A percentile compares a stretch with the other conserved stretches of the same genome.
These are phyloP conservation scores for Zea luxurians DNA, from an alignment of 176 grass and related monocot species.

Conservation along the genomic window DNA sequence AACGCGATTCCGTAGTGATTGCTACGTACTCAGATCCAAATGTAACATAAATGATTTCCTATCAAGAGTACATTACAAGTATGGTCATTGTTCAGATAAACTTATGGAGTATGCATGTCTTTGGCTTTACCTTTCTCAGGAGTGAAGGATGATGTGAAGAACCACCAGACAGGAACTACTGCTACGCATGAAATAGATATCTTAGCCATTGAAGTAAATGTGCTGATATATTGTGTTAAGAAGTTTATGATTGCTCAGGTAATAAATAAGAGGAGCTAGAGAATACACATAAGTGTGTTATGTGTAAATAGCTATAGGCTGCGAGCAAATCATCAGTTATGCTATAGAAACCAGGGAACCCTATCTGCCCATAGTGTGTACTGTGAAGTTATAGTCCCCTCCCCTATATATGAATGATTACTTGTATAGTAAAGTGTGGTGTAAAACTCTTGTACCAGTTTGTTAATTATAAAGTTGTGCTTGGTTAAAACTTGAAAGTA, in stretches of 20 bases:
- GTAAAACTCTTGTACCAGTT: slow-evolving; percentile 30
- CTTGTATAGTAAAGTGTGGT: slow-evolving; percentile 21
- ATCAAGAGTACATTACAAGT: not conserved
- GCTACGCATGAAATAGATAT: slow-evolving; percentile 21
- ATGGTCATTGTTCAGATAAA: slow-evolving; percentile 5
- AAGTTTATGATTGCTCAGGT: slow-evolving; percentile 23
- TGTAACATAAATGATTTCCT: not conserved
- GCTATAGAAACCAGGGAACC: slow-evolving; percentile 5
- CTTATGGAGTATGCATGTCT: not conserved
- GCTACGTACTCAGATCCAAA: not conserved
- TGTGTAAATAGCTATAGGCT: slow-evolving; percentile 14
- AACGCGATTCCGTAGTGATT: no score
- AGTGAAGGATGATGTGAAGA: slow-evolving; percentile 31
- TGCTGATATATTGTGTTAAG: slow-evolving; percentile 20
- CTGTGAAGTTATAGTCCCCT: not conserved
- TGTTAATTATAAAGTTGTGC: slow-evolving; percentile 36
- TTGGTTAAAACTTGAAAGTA: slow-evolving; percentile 8
- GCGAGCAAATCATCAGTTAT: slow-evolving; percentile 8
- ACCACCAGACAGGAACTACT: not conserved
- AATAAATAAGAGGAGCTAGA: slow-evolving; percentile 36
- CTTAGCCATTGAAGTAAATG: slow-evolving; percentile 27
- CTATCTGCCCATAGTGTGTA: slow-evolving; percentile 10
- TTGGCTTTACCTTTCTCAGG: slow-evolving; percentile 27
- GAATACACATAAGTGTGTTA: not conserved
- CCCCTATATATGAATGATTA: not conserved